A percentile compares a stretch with the other conserved stretches of the same genome.
Conservation (phyloP, 2,329 filamentous ascomycete species). For the Alternaria brassicae region DNA sequence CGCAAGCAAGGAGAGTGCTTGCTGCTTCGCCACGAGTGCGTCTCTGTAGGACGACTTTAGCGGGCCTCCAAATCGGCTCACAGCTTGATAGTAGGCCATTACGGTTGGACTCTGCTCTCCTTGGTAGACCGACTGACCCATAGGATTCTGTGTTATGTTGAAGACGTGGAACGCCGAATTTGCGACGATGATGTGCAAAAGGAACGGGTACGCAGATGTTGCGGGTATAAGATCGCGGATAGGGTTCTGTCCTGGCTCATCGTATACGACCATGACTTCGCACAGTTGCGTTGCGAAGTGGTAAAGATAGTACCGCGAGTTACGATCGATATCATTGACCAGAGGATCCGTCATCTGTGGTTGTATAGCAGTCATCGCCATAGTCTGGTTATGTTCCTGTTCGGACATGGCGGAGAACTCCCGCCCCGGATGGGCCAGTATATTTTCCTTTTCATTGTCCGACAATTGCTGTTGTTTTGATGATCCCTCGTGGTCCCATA, state of each 20-base stretch:
- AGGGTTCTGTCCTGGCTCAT: conserved; percentile 55
- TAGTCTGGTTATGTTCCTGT: conserved; percentile 14
- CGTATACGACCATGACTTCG: conserved; percentile 61
- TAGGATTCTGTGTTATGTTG: conserved; percentile 48
- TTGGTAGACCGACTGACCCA: conserved; percentile 44
- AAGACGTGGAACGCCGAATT: conserved; percentile 58
- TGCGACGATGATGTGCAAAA: conserved; percentile 57
- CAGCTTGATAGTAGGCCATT: conserved; percentile 44
- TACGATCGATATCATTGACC: conserved; percentile 60
- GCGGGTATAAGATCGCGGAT: conserved; percentile 58
- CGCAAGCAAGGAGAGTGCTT: conserved; percentile 55
- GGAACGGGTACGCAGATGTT: conserved; percentile 53
- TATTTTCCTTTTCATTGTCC: not conserved
- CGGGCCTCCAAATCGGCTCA: conserved; percentile 50
- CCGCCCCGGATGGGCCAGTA: not conserved
- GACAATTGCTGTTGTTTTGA: conserved; percentile 9
- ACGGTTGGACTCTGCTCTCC: conserved; percentile 41
- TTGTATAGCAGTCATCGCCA: conserved; percentile 41
- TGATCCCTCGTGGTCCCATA: conserved; percentile 23
- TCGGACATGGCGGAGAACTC: conserved; percentile 1
- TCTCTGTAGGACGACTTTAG: conserved; percentile 44
- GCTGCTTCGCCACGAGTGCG: conserved; percentile 57
- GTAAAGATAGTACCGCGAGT: conserved; percentile 56
- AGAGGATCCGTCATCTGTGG: conserved; percentile 62
- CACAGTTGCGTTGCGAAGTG: conserved; percentile 61